Percentiles rank a stretch among this genome's conserved stretches.
Evolutionary conservation across 352 stramenopile species (phyloP).

Genomic region (Phytophthora cactorum): DNA sequence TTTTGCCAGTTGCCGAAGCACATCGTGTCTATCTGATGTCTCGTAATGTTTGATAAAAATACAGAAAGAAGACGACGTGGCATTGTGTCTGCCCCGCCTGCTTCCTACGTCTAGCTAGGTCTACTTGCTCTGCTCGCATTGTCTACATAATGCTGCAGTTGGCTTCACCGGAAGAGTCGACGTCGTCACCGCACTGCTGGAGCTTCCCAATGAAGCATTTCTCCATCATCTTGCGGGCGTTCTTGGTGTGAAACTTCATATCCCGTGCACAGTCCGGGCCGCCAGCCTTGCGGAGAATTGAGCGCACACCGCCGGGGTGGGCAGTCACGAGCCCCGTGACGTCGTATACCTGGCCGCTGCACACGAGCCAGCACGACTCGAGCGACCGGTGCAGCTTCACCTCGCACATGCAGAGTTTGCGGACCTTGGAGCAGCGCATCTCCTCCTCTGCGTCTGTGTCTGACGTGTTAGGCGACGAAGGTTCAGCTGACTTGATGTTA

Average conservation of each 20-base stretch:
- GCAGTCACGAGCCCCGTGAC: constrained; percentile 76
- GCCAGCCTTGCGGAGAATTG: constrained; percentile 83
- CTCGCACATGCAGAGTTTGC: constrained; percentile 83
- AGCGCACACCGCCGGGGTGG: constrained; percentile 80
- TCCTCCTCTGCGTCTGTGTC: constrained; percentile 33
- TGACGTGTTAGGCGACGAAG: constrained; percentile 19
- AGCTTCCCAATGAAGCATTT: constrained; percentile 87
- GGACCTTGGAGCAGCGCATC: constrained; percentile 58
- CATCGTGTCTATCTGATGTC: too few relatives aligned
- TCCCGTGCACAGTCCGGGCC: constrained; percentile 74
- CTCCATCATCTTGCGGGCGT: constrained; percentile 74
- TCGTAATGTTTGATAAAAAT: not conserved
- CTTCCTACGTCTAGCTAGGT: constrained; percentile 23
- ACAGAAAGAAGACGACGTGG: constrained; percentile 17
- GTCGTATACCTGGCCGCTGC: constrained; percentile 87
- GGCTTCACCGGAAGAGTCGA: constrained; percentile 32
- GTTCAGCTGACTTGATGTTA: constrained; percentile 10
- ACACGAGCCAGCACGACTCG: constrained; percentile 96
- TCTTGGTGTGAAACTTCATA: constrained; percentile 87
- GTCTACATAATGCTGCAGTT: constrained; percentile 81
- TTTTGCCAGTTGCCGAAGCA: constrained; percentile 7
- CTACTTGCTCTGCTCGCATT: constrained; percentile 4
- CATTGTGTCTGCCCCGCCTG: not conserved
- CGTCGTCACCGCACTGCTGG: constrained; percentile 58
- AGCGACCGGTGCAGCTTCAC: constrained; percentile 85